Evolutionary conservation across 805 yeast species (phyloP).

Genomic region (Candida nitratophila): DNA sequence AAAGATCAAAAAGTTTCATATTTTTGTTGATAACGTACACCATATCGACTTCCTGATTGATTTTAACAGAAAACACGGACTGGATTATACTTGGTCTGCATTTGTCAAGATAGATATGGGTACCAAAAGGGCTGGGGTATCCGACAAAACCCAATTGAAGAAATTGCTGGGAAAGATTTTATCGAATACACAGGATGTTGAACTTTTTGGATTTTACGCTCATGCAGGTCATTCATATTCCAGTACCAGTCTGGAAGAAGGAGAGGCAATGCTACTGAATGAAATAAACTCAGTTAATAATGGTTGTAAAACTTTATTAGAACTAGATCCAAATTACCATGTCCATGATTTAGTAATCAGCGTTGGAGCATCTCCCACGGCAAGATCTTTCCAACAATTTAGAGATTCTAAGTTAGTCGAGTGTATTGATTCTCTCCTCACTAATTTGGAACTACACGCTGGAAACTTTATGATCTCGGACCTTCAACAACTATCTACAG

Average conservation of each 20-base stretch:
- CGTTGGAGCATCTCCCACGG: conserved; percentile 80
- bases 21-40: conserved; percentile 55
- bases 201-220: conserved; percentile 62
- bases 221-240: conserved; percentile 76
- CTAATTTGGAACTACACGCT: conserved; percentile 65
- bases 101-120: conserved; percentile 70
- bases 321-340: conserved; percentile 29
- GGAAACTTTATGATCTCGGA: conserved; percentile 74
- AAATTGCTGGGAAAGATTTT: conserved; percentile 8
- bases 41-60: conserved; percentile 45
- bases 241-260: conserved; percentile 36
- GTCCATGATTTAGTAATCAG: conserved; percentile 42
- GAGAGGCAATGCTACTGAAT: conserved; percentile 39
- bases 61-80: conserved; percentile 23
- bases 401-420: conserved; percentile 8
- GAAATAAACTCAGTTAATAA: conserved; percentile 51
- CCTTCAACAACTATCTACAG: conserved; percentile 70
- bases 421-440: conserved; percentile 21
- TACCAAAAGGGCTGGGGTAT: conserved; percentile 59
- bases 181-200: conserved; percentile 26
- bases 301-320: conserved; percentile 38
- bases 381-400: conserved; percentile 37
- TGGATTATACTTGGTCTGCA: conserved; percentile 44
- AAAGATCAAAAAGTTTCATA: conserved; percentile 36
- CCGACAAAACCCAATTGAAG: conserved; percentile 18